Conservation (phyloP, 1,284 basidiomycete genomes). For the Neonothopanus nambi region DNA sequence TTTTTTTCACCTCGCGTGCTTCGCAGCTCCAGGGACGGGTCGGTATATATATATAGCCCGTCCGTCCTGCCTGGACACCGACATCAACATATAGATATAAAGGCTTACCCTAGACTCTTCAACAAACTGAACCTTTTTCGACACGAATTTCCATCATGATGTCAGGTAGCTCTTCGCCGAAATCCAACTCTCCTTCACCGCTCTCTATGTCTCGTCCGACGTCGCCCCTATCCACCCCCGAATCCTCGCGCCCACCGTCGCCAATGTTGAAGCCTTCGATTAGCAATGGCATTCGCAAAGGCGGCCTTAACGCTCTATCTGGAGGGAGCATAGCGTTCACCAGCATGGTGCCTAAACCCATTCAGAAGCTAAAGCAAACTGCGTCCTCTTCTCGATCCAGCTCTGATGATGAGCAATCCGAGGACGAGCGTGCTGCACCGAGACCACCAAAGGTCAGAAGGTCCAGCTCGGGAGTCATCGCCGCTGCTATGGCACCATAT, state of each 20-base stretch:
- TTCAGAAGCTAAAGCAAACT: constrained; percentile 12
- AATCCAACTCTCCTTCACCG: constrained; percentile 16
- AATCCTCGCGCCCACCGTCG: constrained; percentile 20
- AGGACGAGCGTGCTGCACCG: constrained; percentile 13
- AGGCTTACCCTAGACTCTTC: background rate
- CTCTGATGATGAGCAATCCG: constrained; percentile 13
- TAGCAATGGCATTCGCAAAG: constrained; percentile 5
- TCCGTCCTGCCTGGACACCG: no score
- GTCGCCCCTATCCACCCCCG: constrained; percentile 15
- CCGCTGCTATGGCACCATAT: constrained; percentile 21
- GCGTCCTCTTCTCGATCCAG: background rate
- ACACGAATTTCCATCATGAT: constrained; percentile 6
- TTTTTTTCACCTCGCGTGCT: no score
- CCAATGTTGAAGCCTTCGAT: constrained; percentile 15
- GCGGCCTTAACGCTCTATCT: constrained; percentile 15
- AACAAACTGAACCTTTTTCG: no score
- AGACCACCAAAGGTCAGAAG: constrained; percentile 14
- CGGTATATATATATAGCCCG: no score
- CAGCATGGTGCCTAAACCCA: constrained; percentile 16
- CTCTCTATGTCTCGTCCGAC: constrained; percentile 3
- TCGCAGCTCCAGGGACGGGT: no score
- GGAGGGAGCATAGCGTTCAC: constrained; percentile 21
- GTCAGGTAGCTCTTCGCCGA: constrained; percentile 10
- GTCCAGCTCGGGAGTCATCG: constrained; percentile 17
- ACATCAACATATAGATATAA: background rate